Percentiles rank a stretch among this genome's conserved stretches.
phyloP scores from a whole-genome alignment of 2,329 filamentous ascomycete genomes.

The Nigrospora osmanthi region DNA sequence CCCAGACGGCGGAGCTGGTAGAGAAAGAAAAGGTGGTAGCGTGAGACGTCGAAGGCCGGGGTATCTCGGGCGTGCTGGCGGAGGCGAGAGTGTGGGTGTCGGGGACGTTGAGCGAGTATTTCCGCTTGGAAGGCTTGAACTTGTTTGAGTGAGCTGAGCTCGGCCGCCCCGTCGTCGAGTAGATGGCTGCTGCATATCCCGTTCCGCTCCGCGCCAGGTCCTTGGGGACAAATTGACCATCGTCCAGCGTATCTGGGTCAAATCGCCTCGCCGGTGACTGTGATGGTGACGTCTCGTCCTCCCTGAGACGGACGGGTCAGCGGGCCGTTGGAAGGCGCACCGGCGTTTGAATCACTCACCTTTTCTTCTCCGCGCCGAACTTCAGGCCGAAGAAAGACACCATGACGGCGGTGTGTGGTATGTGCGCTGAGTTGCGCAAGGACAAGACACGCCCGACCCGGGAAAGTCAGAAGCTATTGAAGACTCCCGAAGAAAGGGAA shows the following conservation, averaged over 20 bases:
- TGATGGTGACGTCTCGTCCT: neutral
- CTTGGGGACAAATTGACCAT: conserved; percentile 27
- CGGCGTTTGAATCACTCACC: conserved; percentile 29
- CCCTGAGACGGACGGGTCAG: conserved; percentile 7
- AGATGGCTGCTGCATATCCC: conserved; percentile 2
- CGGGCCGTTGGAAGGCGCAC: conserved; percentile 5
- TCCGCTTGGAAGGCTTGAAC: conserved; percentile 12
- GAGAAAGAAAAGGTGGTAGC: neutral
- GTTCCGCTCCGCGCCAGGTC: conserved; percentile 17
- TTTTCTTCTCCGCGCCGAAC: conserved; percentile 48
- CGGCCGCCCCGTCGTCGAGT: conserved; percentile 23
- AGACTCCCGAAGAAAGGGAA: no score
- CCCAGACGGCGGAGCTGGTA: conserved; percentile 20
- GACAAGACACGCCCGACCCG: neutral
- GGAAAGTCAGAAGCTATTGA: no score
- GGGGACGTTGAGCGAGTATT: conserved; percentile 18
- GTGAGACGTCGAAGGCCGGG: conserved; percentile 10
- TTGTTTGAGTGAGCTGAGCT: conserved; percentile 29
- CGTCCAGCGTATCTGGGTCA: conserved; percentile 23
- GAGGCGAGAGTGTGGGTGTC: conserved; percentile 29
- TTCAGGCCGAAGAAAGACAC: conserved; percentile 53
- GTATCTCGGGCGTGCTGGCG: conserved; percentile 38
- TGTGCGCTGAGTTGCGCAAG: neutral
- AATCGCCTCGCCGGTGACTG: conserved; percentile 22
- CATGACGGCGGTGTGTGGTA: conserved; percentile 26